Base-by-base conservation (phyloP, 129 eudicot species). In the Cynara cardunculus region DNA sequence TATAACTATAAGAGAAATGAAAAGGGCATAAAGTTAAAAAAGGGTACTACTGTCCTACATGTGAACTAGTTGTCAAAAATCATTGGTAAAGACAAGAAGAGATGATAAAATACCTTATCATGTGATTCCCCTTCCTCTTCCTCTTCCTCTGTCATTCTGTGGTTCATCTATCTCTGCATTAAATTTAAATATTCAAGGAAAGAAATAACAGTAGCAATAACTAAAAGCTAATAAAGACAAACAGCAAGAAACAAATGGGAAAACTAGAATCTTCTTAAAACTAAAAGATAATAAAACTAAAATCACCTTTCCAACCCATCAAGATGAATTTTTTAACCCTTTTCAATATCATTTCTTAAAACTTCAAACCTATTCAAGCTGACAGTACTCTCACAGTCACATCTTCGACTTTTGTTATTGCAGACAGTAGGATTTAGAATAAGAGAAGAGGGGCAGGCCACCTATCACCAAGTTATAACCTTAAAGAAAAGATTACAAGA, bases 1-100 rank as follows among this genome's bases (percentile, higher is more conserved):
- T 18, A 7, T 46, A 64, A 32, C 30, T 73, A 69, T 44, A 35
- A 24, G 25, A 70, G 24, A 53, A 22, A 21, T 18, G 35, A 5
- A 27, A 32, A 18, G 28, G 7, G 34, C 32, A 53, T 10, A 67
- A 34, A 49, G 49, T 78, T 65, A 69, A 76, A 78, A 4, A 62
- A 49, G 18, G 59, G 87, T 70, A 67, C 56, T 75, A 53, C 78
- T 79, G 76, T 84, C 80, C 37, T 56, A 73, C 87, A 84, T 73
- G 87, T 79, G 84, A 84, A 84, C 75, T 84, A 49, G 87, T 80
- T 80, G 77, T 74, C 62, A 35, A 74, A 84, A 53, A 84, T 84
- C 32, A 84, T 84, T 84, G 80, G 80, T 78, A 76, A 71, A 76
- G 85, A 76, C 76, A 71, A 82, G 35, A 27, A 9, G 25, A 82